Percentiles rank a stretch among this genome's conserved stretches.
These are phyloP conservation scores for Cutaneotrichosporon cyanovorans DNA, from an alignment of 1,284 basidiomycete species.

Conservation along the genomic window DNA sequence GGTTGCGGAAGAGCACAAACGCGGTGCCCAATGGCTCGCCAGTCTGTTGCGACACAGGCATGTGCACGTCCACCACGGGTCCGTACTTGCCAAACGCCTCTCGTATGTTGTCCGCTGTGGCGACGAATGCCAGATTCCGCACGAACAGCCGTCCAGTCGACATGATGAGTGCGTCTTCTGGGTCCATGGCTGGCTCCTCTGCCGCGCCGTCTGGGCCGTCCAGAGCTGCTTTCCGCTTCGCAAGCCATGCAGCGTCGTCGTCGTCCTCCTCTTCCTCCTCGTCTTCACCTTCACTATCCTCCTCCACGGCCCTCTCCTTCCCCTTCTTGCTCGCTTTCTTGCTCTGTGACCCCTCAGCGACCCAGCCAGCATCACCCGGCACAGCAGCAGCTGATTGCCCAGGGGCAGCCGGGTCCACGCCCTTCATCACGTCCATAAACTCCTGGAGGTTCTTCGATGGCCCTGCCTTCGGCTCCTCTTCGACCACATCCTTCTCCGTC, in stretches of 20 bases:
- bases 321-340: constrained; percentile 52
- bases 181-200: constrained; percentile 19
- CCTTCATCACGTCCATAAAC: constrained; percentile 47
- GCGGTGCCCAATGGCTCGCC: constrained; percentile 67
- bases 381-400: constrained; percentile 13
- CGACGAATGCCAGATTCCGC: constrained; percentile 81
- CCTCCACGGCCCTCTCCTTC: constrained; percentile 46
- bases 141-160: constrained; percentile 78
- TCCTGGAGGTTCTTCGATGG: constrained; percentile 60
- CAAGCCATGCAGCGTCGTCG: constrained; percentile 65
- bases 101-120: constrained; percentile 64
- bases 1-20: constrained; percentile 67
- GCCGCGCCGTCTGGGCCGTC: constrained; percentile 6
- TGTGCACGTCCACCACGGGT: constrained; percentile 69
- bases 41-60: constrained; percentile 61
- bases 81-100: constrained; percentile 67
- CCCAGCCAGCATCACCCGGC: constrained; percentile 29
- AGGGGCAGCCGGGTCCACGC: constrained; percentile 46
- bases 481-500: constrained; percentile 8
- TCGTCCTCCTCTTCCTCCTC: constrained; percentile 47
- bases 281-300: constrained; percentile 12
- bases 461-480: constrained; percentile 26
- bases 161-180: constrained; percentile 58
- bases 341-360: constrained; percentile 21
- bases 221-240: constrained; percentile 45